These are phyloP conservation scores for Mycena rebaudengoi DNA, from an alignment of 768 basidiomycete genomes.

Conservation along the genomic window DNA sequence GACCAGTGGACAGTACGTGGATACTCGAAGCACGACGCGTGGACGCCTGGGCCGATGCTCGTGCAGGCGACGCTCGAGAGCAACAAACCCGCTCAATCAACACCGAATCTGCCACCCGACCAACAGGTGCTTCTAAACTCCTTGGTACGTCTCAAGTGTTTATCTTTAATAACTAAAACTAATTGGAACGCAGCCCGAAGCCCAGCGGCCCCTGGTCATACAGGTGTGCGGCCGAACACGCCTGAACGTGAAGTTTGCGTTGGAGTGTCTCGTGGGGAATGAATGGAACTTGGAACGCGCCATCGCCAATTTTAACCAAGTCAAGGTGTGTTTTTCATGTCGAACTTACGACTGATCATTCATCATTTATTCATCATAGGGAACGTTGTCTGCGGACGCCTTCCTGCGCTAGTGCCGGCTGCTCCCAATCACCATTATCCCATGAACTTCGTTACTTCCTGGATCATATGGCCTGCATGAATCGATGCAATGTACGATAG, in stretches of 20 bases:
- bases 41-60: conserved; percentile 77
- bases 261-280: conserved; percentile 88
- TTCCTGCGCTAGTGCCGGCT: conserved; percentile 44
- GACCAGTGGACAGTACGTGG: conserved; percentile 85
- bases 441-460: background rate
- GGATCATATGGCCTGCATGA: background rate
- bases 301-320: conserved; percentile 84
- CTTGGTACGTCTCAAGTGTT: conserved; percentile 58
- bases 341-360: background rate
- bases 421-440: background rate
- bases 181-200: conserved; percentile 60
- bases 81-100: conserved; percentile 33
- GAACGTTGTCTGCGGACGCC: conserved; percentile 60
- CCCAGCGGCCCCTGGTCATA: conserved; percentile 74
- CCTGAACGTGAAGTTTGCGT: conserved; percentile 79
- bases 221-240: conserved; percentile 78
- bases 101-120: conserved; percentile 46
- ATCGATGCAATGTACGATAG: conserved; percentile 20
- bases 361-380: conserved; percentile 39
- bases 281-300: conserved; percentile 87
- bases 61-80: conserved; percentile 60
- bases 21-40: conserved; percentile 86
- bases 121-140: conserved; percentile 60
- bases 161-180: conserved; percentile 17
- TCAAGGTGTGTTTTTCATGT: conserved; percentile 69